phyloP scores from a whole-genome alignment of 352 stramenopile species.

The Phytopythium delawarense region DNA sequence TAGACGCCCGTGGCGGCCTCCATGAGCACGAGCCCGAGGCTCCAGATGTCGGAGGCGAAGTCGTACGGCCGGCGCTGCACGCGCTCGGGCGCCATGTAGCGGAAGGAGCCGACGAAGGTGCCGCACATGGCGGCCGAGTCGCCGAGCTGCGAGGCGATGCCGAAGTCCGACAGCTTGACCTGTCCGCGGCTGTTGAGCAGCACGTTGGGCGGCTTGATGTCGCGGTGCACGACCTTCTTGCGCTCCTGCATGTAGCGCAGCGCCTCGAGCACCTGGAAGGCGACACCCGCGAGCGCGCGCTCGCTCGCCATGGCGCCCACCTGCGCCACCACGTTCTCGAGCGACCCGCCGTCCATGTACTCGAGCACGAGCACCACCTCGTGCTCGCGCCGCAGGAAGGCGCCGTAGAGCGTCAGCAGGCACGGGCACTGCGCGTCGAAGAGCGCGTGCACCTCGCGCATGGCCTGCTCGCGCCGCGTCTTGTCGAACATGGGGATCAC shows the following conservation, averaged over 20 bases:
- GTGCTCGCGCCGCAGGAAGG: conserved; percentile 82
- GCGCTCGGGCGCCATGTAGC: conserved; percentile 92
- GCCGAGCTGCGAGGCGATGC: conserved; percentile 86
- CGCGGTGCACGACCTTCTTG: conserved; percentile 88
- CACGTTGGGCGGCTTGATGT: conserved; percentile 98
- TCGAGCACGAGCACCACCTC: conserved; percentile 89
- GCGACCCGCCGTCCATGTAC: conserved; percentile 93
- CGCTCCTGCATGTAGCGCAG: conserved; percentile 93
- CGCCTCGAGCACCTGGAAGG: conserved; percentile 93
- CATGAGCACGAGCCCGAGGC: conserved; percentile 89
- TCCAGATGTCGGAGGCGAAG: conserved; percentile 92
- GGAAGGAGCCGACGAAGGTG: conserved; percentile 94
- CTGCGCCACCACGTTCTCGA: conserved; percentile 85
- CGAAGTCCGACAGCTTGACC: conserved; percentile 98
- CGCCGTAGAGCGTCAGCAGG: conserved; percentile 90
- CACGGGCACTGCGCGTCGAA: conserved; percentile 78
- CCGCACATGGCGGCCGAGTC: conserved; percentile 89
- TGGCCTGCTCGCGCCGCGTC: conserved; percentile 80
- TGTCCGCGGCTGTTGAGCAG: conserved; percentile 88
- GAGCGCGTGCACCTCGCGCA: conserved; percentile 87
- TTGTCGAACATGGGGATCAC: conserved; percentile 90
- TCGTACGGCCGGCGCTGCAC: conserved; percentile 87
- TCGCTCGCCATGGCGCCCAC: conserved; percentile 80
- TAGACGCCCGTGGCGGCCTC: conserved; percentile 88
- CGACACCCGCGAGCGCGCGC: conserved; percentile 82